Base-by-base conservation (phyloP, 2,329 filamentous ascomycete species). In the Alternaria dauci region DNA sequence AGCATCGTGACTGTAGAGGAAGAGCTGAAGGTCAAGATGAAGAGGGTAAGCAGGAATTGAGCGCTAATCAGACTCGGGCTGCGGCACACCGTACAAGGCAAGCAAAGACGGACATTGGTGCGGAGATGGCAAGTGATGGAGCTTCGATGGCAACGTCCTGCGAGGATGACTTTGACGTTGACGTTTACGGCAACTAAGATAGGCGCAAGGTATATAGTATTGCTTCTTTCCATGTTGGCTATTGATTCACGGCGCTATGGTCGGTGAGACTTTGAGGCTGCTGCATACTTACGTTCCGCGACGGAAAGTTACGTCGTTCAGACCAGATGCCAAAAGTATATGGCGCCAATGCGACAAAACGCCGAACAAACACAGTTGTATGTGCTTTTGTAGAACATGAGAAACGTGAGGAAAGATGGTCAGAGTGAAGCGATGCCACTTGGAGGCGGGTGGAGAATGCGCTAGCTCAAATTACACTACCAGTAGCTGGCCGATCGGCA, bases 401-500 rank as follows among this genome's bases (percentile, higher is more conserved):
- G 14, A 25, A 1, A 7, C 2, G 20, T 36, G 20, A 50, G 23
- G 32, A 50, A 34, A 32, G 32, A 48, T 48, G 30, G 14, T 28
- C 44, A 34, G 18, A 11, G 32, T 36, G 20, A n/a, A 50, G 46
- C 30, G 18, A 48, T 41, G 39, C n/a, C 12, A 18, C 9, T n/a
- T 41, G n/a, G 7, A 36, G 16, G 11, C 25, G 20, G 6, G 25
- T 46, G 26, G 20, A 23, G 11, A 36, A 9, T 7, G 25, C 48
- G 48, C 54, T 58, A 52, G 36, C 58, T 26, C 14, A 20, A 39
- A 55, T 20, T 5, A 26, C n/a, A 8, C 53, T 66, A 23, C 20
- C 20, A 23, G 20, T 23, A 68, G 63, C 58, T 69, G 69, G 62
- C 59, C 71, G 70, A 74, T 71, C 65, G 42, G 43, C 39, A 58